Evolutionary conservation across 1,284 basidiomycete species (phyloP).

Genomic region (Leccinum pallidistipes): DNA sequence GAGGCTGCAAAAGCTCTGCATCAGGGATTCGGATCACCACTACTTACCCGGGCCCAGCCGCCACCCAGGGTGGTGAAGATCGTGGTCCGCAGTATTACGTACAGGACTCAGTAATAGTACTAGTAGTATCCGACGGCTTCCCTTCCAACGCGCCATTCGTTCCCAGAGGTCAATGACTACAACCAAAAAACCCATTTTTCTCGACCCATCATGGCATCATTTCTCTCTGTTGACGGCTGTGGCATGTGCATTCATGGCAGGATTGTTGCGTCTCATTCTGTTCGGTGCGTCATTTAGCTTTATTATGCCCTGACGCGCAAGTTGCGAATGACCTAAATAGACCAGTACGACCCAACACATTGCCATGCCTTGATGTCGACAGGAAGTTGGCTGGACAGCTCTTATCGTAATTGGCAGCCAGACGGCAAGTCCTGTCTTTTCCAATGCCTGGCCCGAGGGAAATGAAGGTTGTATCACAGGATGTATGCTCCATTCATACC

Average conservation of each 20-base stretch:
- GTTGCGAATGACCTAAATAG: constrained; percentile 38
- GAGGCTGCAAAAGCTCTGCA: not conserved
- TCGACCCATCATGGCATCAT: constrained; percentile 58
- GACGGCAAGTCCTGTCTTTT: constrained; percentile 53
- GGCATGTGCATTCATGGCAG: constrained; percentile 41
- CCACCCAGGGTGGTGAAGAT: not conserved
- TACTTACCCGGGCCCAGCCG: no score
- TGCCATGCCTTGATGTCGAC: constrained; percentile 69
- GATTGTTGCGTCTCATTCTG: constrained; percentile 46
- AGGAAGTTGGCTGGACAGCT: constrained; percentile 79
- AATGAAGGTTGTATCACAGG: constrained; percentile 43
- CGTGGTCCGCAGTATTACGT: not conserved
- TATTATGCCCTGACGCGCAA: not conserved
- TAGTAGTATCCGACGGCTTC: not conserved
- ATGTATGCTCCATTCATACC: constrained; percentile 73
- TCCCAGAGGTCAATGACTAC: constrained; percentile 18
- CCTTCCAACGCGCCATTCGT: not conserved
- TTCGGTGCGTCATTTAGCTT: constrained; percentile 42
- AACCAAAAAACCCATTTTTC: constrained; percentile 28
- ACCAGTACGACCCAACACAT: constrained; percentile 68
- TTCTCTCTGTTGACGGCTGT: constrained; percentile 45
- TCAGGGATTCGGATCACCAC: no score
- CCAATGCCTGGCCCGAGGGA: not conserved
- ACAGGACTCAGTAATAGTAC: not conserved
- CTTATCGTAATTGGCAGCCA: constrained; percentile 78